Evolutionary conservation across 1,284 basidiomycete species (phyloP), one percentile per base, ranked within the genome.

Genomic region (Agaricales sp.): DNA sequence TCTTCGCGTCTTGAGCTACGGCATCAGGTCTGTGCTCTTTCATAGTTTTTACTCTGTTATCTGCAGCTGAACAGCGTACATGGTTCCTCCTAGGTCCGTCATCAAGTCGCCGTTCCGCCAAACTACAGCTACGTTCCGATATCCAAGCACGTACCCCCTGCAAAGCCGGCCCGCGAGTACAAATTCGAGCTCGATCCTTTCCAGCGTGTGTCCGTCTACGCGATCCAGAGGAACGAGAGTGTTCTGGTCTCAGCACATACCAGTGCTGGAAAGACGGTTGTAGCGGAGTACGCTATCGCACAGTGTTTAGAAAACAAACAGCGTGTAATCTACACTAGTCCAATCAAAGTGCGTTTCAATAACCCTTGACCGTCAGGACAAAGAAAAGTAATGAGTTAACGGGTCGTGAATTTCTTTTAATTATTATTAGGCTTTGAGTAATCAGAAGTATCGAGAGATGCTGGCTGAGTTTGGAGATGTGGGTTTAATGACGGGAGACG

Each of bases 211-310:
- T 92, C 95, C 1, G 85, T 98, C 14, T 79, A 88, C 55, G 94
- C 92, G 48, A 99, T 99, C 52, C 92, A 99, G 66, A 77, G 96
- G 25, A 94, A 94, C 64, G 96, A 99, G 70, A 93, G 88, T 59
- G 96, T 99, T 2, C 75, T 99, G 45, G 96, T 99, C 1, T 97
- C 94, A n/a, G 95, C 95, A 0, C 95, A 99, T 69, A 99, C 95
- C 1, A 94, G 90, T 66, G 95, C 95, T 14, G 95, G 95, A 58
- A 98, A 99, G 70, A 98, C 95, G 2, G 94, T 98, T 50, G 95
- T 99, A 49, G 96, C 96, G 49, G 96, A 99, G 70, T 99, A 98
- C 66, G 96, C 96, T 41, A 99, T 99, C 61, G 96, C 96, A 0
- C 92, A 95, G 61, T 95, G 90, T 73, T 71, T 99, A 56, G 80